phyloP scores from a whole-genome alignment of 2,329 filamentous ascomycete genomes.

The Claviceps citrina region DNA sequence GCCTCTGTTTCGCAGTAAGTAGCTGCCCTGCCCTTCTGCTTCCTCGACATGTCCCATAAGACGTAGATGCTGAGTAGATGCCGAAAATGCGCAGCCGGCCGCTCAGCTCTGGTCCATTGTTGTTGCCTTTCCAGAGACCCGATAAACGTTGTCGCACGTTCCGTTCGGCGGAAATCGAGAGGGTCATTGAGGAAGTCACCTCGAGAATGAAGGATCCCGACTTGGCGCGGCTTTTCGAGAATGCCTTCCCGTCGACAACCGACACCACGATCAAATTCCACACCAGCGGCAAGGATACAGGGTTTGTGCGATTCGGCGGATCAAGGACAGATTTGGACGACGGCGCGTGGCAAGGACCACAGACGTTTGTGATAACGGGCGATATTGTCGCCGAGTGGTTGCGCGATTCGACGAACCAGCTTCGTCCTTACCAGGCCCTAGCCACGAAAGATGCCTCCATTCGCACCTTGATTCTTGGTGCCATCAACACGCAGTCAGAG shows the following conservation, averaged over 20 bases:
- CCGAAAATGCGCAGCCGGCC: conserved; percentile 42
- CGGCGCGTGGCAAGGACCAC: conserved; percentile 63
- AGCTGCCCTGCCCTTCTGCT: background rate
- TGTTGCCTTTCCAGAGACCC: conserved; percentile 76
- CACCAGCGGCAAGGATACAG: conserved; percentile 40
- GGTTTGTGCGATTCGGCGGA: conserved; percentile 20
- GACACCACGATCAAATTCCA: conserved; percentile 87
- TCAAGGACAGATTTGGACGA: conserved; percentile 26
- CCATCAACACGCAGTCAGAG: conserved; percentile 90
- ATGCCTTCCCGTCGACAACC: conserved; percentile 73
- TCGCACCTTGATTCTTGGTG: conserved; percentile 68
- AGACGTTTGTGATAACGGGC: conserved; percentile 86
- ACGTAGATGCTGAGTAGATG: background rate
- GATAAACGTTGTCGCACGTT: conserved; percentile 75
- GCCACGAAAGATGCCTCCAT: conserved; percentile 69
- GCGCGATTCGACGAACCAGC: conserved; percentile 82
- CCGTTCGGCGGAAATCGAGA: conserved; percentile 69
- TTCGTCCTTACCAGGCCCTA: conserved; percentile 75
- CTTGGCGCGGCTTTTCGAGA: conserved; percentile 83
- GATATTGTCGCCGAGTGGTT: conserved; percentile 92
- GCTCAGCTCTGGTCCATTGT: conserved; percentile 61
- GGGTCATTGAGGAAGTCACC: conserved; percentile 72
- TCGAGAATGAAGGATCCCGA: conserved; percentile 69
- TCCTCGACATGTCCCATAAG: background rate
- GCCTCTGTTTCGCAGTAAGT: conserved; percentile 25